Evolutionary conservation across 2,329 filamentous ascomycete species (phyloP), one percentile per base, ranked within the genome.

Genomic region (Aphanocladium album): DNA sequence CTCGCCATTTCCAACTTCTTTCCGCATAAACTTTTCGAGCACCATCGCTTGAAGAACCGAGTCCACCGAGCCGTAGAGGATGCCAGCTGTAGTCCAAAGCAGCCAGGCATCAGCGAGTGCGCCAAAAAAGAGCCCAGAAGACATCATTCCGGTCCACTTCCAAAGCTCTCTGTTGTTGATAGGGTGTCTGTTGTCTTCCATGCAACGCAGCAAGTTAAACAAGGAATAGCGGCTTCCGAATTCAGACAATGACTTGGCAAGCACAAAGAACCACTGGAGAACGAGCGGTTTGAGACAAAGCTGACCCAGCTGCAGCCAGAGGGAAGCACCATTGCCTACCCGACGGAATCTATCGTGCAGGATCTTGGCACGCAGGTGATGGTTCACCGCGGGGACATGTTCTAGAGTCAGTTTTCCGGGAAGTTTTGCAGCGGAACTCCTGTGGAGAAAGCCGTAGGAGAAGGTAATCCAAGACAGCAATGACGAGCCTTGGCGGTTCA

Each of bases 11-110:
- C n/a, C 11, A 23, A 23, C 50, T 46, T 50, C 16, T 51, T 21
- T 49, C 1, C 60, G 56, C 33, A 49, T 62, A 12, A 46, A 21
- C 27, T 62, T 62, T 21, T 59, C 60, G 8, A 59, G 43, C 5
- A 62, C 41, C 5, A 62, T 6, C 12, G 30, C 17, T 7, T 62
- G 51, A 3, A 62, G 54, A 4, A 54, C 23, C 14, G 33, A 39
- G 9, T 21, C 33, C n/a, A 39, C n/a, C 9, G 46, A 25, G 2
- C 17, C 3, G 9, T 49, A 49, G 43, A 53, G 23, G 43, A 49
- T n/a, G 55, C 41, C n/a, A 21, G 59, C 27, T 12, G 41, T 61
- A 14, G 51, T 33, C 59, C 59, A 61, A 1, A n/a, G 4, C 5
- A 61, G 33, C 59, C 59, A 61, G 5, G 46, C 12, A 51, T 51